Conservation (phyloP, 192 early-diverging fungal species). For the Thamnidium elegans region DNA sequence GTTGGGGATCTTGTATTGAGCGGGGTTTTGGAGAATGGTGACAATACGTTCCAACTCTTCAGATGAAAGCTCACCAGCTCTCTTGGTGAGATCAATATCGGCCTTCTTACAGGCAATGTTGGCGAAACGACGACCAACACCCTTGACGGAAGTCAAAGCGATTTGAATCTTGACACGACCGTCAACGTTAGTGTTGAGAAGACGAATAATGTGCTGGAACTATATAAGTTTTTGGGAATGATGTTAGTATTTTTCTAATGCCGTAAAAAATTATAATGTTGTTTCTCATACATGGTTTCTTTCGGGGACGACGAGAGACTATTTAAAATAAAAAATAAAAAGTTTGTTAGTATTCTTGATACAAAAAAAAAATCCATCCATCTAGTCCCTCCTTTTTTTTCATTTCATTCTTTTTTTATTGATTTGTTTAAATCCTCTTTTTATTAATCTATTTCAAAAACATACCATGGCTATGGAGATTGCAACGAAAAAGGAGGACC, state of each 20-base stretch:
- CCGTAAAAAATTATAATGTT: background rate
- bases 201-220: conserved; percentile 98
- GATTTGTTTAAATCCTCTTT: background rate
- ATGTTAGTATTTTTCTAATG: background rate
- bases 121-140: conserved; percentile 98
- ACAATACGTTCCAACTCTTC: conserved; percentile 98
- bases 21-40: conserved; percentile 98
- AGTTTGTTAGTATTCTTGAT: background rate
- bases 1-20: conserved; percentile 98
- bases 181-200: conserved; percentile 99
- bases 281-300: conserved; percentile 58
- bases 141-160: conserved; percentile 96
- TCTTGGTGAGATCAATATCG: conserved; percentile 95
- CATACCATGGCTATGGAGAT: conserved; percentile 21
- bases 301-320: conserved; percentile 88
- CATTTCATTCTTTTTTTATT: background rate
- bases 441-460: background rate
- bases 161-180: conserved; percentile 94
- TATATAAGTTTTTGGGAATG: background rate
- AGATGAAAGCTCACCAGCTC: conserved; percentile 95
- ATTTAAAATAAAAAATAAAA: conserved; percentile 6
- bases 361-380: conserved; percentile 2
- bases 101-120: conserved; percentile 99
- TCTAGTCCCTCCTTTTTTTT: conserved; percentile 1
- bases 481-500: conserved; percentile 27